A percentile compares a stretch with the other conserved stretches of the same genome.
phyloP scores from a whole-genome alignment of 225 moss, liverwort and hornwort species.

The Pseudoscleropodium purum region DNA sequence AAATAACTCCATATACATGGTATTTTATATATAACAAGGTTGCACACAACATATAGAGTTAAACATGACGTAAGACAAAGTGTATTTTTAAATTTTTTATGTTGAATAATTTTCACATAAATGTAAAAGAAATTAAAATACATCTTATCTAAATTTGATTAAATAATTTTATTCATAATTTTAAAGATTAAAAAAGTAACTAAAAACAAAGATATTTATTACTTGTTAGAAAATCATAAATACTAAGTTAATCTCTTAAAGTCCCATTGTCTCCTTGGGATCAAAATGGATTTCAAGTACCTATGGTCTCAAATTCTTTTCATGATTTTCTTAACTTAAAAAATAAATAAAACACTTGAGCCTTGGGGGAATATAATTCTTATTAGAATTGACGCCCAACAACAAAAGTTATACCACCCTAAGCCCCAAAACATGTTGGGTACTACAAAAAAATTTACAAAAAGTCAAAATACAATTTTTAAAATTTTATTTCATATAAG shows the following conservation, averaged over 20 bases:
- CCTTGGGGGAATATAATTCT: fast-evolving
- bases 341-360: background rate
- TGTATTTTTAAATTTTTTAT: fast-evolving
- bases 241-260: background rate
- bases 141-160: background rate
- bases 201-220: too few species aligned
- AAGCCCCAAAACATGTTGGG: background rate
- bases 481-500: background rate
- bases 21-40: background rate
- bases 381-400: background rate
- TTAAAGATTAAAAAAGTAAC: too few species aligned
- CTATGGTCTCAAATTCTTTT: fast-evolving
- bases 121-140: background rate
- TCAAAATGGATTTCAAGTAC: fast-evolving
- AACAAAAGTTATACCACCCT: background rate
- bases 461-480: background rate
- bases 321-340: too few species aligned
- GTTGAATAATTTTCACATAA: background rate
- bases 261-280: fast-evolving
- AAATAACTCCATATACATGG: background rate
- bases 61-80: fast-evolving
- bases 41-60: fast-evolving
- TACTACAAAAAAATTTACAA: background rate
- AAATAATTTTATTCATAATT: fast-evolving
- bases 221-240: too few species aligned